Evolutionary conservation across 1,284 basidiomycete genomes (phyloP), one percentile per base, ranked within the genome.

Genomic region (Ceratobasidium sp.): DNA sequence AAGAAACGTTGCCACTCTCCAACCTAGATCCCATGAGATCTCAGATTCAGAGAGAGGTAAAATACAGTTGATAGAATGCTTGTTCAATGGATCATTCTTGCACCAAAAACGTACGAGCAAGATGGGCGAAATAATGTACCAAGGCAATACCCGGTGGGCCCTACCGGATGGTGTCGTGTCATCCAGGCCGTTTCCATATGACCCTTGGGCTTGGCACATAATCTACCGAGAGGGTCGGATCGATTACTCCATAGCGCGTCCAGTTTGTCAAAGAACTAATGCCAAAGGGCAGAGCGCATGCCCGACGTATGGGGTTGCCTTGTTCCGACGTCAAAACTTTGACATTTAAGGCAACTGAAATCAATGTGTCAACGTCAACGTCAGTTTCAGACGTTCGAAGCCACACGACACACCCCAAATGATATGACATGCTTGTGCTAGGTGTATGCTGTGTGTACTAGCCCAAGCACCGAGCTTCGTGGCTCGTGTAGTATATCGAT

Each of bases 1-100:
- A 67, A 67, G 8, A 41, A 64, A 67, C 46, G 65, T 67, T 67
- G 65, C 65, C 48, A 50, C 48, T 8, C 12, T 38, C 30, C 10
- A 23, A 44, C 18, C 35, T 14, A 44, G 60, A 44, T 44, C 60
- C 38, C 20, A 46, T 33, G 20, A 23, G 41, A n/a, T 64, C 60
- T 46, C 60, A 64, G 60, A 41, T 44, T 16, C 18, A 57, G 54
- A 30, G 54, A 20, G 20, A 44, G 20, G 20, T 20, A 44, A 41
- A 48, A 2, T 14, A 48, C 18, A 14, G 46, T 18, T 18, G 8
- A 30, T 59, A 30, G 27, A 33, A 30, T 23, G n/a, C 27, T 59
- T 5, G 33, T 35, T 60, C 33, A 38, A 33, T 20, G 33, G 33
- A 27, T 38, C 38, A 8, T 30, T 23, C 7, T 57, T 57, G 33